These are phyloP conservation scores for Flaveria linearis DNA, from an alignment of 129 eudicot genomes.

Conservation along the genomic window DNA sequence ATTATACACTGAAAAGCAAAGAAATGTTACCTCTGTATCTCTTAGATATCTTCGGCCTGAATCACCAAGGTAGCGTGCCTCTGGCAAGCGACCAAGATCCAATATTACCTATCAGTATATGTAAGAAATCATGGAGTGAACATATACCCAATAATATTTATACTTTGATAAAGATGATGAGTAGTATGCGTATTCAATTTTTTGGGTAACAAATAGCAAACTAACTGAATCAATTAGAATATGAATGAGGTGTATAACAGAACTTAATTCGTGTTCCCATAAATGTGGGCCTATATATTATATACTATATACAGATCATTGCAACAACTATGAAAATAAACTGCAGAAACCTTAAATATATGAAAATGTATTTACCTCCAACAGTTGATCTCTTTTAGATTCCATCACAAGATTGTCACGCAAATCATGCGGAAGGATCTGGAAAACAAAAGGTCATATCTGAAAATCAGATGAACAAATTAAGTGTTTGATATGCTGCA, in stretches of 20 bases:
- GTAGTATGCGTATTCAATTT: too few relatives aligned
- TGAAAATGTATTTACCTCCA: conserved; percentile 51
- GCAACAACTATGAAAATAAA: conserved; percentile 10
- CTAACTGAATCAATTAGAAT: not conserved
- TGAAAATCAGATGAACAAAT: conserved; percentile 16
- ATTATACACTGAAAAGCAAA: not conserved
- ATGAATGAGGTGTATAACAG: not conserved
- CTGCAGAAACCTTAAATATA: not conserved
- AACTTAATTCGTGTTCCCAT: not conserved
- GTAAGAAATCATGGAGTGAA: conserved; percentile 13
- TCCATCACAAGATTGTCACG: conserved; percentile 55
- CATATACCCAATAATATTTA: not conserved
- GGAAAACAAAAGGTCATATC: conserved; percentile 25
- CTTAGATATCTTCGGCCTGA: conserved; percentile 51
- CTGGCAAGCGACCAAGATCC: conserved; percentile 78
- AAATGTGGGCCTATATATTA: conserved; percentile 10
- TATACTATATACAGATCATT: conserved; percentile 5
- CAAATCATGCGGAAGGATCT: conserved; percentile 77
- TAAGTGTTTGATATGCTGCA: too few relatives aligned
- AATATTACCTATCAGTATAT: conserved; percentile 52
- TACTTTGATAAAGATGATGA: not conserved
- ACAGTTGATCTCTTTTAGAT: conserved; percentile 49
- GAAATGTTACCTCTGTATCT: conserved; percentile 60
- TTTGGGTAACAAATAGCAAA: not conserved
- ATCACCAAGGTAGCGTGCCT: conserved; percentile 64